Base-by-base conservation (phyloP, 2,329 filamentous ascomycete species). In the Ophiostoma australiae region DNA sequence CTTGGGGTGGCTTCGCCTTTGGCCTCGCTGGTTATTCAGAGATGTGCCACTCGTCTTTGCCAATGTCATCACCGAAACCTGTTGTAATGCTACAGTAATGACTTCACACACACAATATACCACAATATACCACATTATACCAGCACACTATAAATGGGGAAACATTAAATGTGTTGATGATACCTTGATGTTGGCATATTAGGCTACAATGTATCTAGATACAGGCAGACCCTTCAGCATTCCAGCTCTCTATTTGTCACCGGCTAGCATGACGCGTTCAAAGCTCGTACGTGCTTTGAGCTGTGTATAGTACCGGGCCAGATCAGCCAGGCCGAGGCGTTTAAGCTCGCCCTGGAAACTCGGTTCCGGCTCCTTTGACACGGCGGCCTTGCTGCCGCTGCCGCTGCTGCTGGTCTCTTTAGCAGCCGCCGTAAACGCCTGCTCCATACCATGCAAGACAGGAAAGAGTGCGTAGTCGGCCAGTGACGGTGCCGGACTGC, bases 381-480 rank as follows among this genome's bases (percentile, higher is more conserved):
- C 23, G 1, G 66, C 8, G 2, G 11, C 11, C 39, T 44, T 48
- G 66, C n/a, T 20, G 39, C 77, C 78, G 66, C n/a, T 20, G 39
- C 77, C 78, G 4, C 76, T 63, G 3, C 41, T 67, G 2, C 4
- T 7, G 58, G 27, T 20, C 7, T 33, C 58, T 33, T 27, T 7
- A 33, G 13, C 11, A 17, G 35, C 8, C 17, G 41, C 61, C 1
- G 78, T 80, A 70, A 77, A 77, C 27, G 79, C 77, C 17, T 77
- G 73, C 10, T 81, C 76, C 27, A 87, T 79, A 41, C 80, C 80
- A 71, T 86, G 78, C 72, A 89, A 74, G 17, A 87, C 80, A 0
- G 87, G 86, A 84, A 85, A 88, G 3, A 88, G 76, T 0, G 84
- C 85, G 76, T 84, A 89, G 76, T 89, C 87, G 0, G 83, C 82